Base-by-base conservation (phyloP, 257 asterid species). In the Fraxinus americana region DNA sequence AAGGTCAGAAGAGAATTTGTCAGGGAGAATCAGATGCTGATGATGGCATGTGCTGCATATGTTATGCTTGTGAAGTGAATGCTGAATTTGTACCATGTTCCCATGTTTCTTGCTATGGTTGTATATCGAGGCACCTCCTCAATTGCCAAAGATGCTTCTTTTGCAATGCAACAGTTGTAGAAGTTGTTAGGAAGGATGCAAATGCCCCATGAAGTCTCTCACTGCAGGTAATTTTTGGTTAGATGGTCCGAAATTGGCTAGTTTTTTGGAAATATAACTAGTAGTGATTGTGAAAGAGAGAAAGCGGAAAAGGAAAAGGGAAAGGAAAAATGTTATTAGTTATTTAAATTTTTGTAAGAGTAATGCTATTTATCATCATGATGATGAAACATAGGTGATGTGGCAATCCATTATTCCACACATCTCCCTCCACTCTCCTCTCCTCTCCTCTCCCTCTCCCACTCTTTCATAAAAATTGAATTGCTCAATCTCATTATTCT, bases 71-170 rank as follows among this genome's bases (percentile, higher is more conserved):
- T 68, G 76, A 48, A 77, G 90, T 91, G 35, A 87, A 88, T 57
- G 82, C 98, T 43, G 88, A 82, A 36, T 91, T 94, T 72, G 65
- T 82, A 36, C 98, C 99, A 0, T 94, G 99, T 70, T 88, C 89
- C 3, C 99, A 94, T 48, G 78, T 84, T 11, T 92, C 99, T 17
- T 94, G 98, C 91, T 88, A 86, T 27, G 89, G 94, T 75, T 94
- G 99, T 92, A 92, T 92, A 78, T 86, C 98, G 17, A 85, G 98
- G 82, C 98, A 94, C 84, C 93, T 92, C 32, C 88, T 94, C 52
- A 94, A 94, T 75, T 87, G 98, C 87, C 90, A 88, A 71, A 88
- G 98, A 87, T 94, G 97, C 89, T 94, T 94, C 92, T 94, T 94
- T 81, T 94, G 98, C 87, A 94, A 94, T 57, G 86, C 97, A 7